phyloP scores from a whole-genome alignment of 108 stramenopile species.

The Bacterosira constricta region DNA sequence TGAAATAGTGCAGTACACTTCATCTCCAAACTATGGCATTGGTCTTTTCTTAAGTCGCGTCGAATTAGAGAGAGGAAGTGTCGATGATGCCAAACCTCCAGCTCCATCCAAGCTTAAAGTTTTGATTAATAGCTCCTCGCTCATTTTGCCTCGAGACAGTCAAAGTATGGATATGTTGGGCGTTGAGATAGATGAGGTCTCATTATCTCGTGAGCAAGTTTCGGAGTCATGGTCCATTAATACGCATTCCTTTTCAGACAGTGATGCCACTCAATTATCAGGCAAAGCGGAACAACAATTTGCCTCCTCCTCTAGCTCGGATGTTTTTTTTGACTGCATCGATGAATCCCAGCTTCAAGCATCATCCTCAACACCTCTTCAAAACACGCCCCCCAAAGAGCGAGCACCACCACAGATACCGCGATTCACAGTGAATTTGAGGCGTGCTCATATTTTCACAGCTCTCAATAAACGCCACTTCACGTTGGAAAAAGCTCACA shows the following conservation, averaged over 20 bases:
- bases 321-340: constrained; percentile 44
- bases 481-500: constrained; percentile 13
- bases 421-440: constrained; percentile 34
- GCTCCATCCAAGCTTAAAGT: constrained; percentile 38
- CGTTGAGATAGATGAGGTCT: constrained; percentile 54
- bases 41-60: constrained; percentile 34
- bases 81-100: constrained; percentile 17
- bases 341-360: constrained; percentile 4
- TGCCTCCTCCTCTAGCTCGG: constrained; percentile 14
- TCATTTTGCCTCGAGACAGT: constrained; percentile 67
- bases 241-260: constrained; percentile 19
- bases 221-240: constrained; percentile 37
- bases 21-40: constrained; percentile 64
- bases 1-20: constrained; percentile 72
- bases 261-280: background rate
- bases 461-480: constrained; percentile 28
- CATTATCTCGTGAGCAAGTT: constrained; percentile 36
- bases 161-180: constrained; percentile 64
- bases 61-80: constrained; percentile 33
- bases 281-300: background rate
- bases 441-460: constrained; percentile 43
- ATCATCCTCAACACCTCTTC: background rate
- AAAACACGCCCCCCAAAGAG: constrained; percentile 37
- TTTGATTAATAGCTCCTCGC: constrained; percentile 49
- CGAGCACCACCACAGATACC: constrained; percentile 38